Base-by-base conservation (phyloP, 495 filamentous ascomycete genomes). In the Glutinoglossum americanum region DNA sequence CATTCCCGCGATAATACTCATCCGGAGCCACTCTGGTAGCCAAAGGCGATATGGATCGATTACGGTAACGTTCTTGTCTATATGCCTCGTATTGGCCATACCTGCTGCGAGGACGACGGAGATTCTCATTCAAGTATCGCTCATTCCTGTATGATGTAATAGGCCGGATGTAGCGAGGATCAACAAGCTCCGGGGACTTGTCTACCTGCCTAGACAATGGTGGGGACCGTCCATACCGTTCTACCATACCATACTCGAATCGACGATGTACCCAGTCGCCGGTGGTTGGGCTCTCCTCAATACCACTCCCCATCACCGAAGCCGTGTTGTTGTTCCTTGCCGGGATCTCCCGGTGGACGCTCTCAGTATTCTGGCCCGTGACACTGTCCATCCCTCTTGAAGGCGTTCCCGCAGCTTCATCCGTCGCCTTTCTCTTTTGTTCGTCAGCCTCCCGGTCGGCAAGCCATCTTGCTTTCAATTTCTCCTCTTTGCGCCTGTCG, bases 51-150 rank as follows among this genome's bases (percentile, higher is more conserved):
- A 15, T 21, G 17, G 55, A 57, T 57, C 55, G 55, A n/a, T 39
- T 47, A 17, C 39, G 55, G 45, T 39, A 47, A 21, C 27, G n/a
- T 19, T 27, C 55, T 17, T 26, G 37, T 19, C 32, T 30, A 39
- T 45, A 30, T 10, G 55, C 27, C 55, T 39, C 55, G 45, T 45
- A 57, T 10, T 47, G 55, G n/a, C 41, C 55, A 21, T 44, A 57
- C 21, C 55, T 47, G 39, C 55, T 47, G n/a, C 55, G 37, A 30
- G 37, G 55, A 13, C 55, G 55, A 30, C 55, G 32, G 19, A 25
- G 23, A 30, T 19, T 41, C 8, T 57, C 55, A 15, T 30, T 30
- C 8, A 37, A 28, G 23, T 57, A 37, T 23, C 55, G 27, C 21
- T 41, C 33, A 45, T 51, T 30, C 25, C 27, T 39, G 21, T 57